phyloP scores from a whole-genome alignment of 345 rosid species.

The Lepidium sativum region DNA sequence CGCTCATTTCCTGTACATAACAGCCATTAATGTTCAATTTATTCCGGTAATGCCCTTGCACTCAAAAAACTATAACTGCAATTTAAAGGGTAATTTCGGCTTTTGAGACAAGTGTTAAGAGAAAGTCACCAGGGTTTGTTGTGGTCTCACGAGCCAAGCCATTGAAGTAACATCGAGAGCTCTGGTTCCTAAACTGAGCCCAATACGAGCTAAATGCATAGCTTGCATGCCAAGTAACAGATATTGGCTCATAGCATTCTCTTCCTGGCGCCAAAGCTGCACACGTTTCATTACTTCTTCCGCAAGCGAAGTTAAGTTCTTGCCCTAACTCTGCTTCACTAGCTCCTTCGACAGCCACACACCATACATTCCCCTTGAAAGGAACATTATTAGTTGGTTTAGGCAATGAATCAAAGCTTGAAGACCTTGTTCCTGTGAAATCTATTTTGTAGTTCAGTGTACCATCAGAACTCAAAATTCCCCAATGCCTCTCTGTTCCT shows the following conservation, averaged over 20 bases:
- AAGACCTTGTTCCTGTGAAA: slow-evolving; percentile 33
- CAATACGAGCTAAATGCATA: slow-evolving; percentile 77
- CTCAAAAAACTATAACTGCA: background rate
- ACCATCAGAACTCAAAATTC: slow-evolving; percentile 44
- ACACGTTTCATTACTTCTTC: slow-evolving; percentile 42
- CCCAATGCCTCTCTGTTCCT: too few relatives aligned
- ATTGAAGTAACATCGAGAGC: slow-evolving; percentile 59
- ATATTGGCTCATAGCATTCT: slow-evolving; percentile 52
- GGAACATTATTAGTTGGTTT: slow-evolving; percentile 38
- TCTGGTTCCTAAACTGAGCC: slow-evolving; percentile 47
- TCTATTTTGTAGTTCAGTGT: slow-evolving; percentile 45
- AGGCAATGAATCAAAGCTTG: slow-evolving; percentile 37
- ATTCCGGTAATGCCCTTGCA: background rate
- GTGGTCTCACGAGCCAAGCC: slow-evolving; percentile 60
- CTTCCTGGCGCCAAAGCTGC: slow-evolving; percentile 44
- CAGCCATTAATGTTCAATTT: background rate
- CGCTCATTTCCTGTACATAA: slow-evolving; percentile 14
- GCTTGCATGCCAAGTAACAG: slow-evolving; percentile 48
- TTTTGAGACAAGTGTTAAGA: background rate
- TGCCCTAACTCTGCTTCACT: slow-evolving; percentile 28
- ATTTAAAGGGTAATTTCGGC: background rate
- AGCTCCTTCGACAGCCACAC: slow-evolving; percentile 42
- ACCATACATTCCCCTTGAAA: slow-evolving; percentile 56
- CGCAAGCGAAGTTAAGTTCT: slow-evolving; percentile 40
- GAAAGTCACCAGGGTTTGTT: slow-evolving; percentile 56